Evolutionary conservation across 495 filamentous ascomycete genomes (phyloP), one percentile per base, ranked within the genome.

Genomic region (Viridothelium virens): DNA sequence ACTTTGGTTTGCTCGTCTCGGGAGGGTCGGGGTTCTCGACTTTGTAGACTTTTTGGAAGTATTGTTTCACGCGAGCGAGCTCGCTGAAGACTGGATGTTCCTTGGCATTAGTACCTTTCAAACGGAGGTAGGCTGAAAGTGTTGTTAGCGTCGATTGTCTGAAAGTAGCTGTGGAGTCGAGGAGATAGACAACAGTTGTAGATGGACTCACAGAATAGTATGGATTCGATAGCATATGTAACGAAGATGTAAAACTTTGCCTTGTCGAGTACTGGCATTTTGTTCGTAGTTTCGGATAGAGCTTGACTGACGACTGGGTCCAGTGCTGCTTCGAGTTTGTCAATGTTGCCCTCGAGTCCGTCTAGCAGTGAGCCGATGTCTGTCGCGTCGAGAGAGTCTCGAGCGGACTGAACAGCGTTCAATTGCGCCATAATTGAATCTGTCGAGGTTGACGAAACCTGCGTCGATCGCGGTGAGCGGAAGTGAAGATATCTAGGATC

Each of bases 1-100:
- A 81, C 39, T 81, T 80, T 66, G 84, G 81, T 63, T 81, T 79
- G 81, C 25, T 25, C 25, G 25, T 25, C 25, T 25, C 25, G 25
- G 25, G 25, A 25, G 59, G 6, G 7, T 65, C 63, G 25, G 63
- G 80, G 0, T 69, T 76, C 73, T 90, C 85, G 62, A 84, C 77
- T 39, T 73, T 76, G 73, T 95, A 89, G 71, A 97, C 92, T 79
- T 97, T 98, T n/a, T 85, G 85, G 72, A 95, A 92, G 76, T 97
- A 97, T 74, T 92, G 88, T 74, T 84, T 90, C 63, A 97, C 87
- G 61, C 94, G 85, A 3, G 84, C 86, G 64, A 98, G 81, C 79
- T 98, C 94, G 59, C 79, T 79, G 77, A 89, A 93, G 64, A 97
- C 84, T 34, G 91, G 84, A 72, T 97, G 95, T 63, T 90, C 82